phyloP scores from a whole-genome alignment of 768 basidiomycete species.

The Daedalea quercina region DNA sequence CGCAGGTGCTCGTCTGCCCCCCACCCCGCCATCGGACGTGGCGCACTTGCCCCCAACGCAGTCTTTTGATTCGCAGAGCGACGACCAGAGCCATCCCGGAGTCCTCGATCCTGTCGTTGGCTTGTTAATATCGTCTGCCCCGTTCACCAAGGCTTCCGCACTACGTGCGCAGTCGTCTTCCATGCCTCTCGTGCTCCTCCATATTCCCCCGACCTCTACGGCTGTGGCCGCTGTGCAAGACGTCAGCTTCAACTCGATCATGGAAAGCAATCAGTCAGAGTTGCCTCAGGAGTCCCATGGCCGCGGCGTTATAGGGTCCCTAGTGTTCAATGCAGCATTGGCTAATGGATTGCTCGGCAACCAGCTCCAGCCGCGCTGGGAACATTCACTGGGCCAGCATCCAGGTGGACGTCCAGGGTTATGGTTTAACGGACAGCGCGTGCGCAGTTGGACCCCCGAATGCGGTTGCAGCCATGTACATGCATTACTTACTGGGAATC shows the following conservation, averaged over 20 bases:
- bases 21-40: neutral
- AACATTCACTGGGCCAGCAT: conserved; percentile 26
- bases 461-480: neutral
- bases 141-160: conserved; percentile 67
- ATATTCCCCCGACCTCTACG: conserved; percentile 48
- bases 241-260: conserved; percentile 1
- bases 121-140: conserved; percentile 72
- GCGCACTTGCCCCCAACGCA: neutral
- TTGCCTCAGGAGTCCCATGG: neutral
- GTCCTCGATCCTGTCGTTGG: conserved; percentile 44
- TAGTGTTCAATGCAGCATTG: conserved; percentile 68
- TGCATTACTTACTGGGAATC: too few relatives aligned
- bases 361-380: conserved; percentile 63
- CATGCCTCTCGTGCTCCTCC: conserved; percentile 73
- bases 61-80: neutral
- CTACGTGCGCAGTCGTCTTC: conserved; percentile 67
- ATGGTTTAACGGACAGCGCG: conserved; percentile 33
- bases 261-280: neutral
- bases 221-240: conserved; percentile 7
- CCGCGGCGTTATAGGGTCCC: conserved; percentile 33
- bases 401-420: conserved; percentile 31
- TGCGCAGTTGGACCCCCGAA: conserved; percentile 18
- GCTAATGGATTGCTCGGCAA: conserved; percentile 55
- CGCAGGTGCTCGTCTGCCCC: neutral
- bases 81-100: neutral